Percentiles rank a stretch among this genome's conserved stretches.
phyloP scores from a whole-genome alignment of 1,284 basidiomycete species.

The Cryptococcus sp. region DNA sequence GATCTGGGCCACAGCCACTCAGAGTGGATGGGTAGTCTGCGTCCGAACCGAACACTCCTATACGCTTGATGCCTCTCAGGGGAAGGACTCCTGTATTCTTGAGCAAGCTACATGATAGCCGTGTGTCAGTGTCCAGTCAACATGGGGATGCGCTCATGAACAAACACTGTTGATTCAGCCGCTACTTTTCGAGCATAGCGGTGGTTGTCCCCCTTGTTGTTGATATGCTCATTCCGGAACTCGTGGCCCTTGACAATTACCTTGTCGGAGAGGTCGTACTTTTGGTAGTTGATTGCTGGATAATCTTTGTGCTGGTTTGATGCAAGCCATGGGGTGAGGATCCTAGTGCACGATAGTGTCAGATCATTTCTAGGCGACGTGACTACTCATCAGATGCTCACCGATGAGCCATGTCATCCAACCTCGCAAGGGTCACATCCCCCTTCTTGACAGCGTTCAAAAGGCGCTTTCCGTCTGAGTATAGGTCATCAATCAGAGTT shows the following conservation, averaged over 20 bases:
- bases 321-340: constrained; percentile 62
- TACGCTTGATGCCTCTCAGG: constrained; percentile 26
- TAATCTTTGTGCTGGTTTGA: constrained; percentile 59
- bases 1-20: constrained; percentile 40
- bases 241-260: constrained; percentile 24
- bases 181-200: constrained; percentile 38
- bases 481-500: constrained; percentile 5
- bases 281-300: constrained; percentile 53
- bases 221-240: constrained; percentile 36
- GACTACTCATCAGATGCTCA: constrained; percentile 2
- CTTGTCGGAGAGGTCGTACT: constrained; percentile 42
- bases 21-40: constrained; percentile 41
- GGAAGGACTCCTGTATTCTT: constrained; percentile 40
- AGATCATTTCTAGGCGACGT: background rate
- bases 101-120: constrained; percentile 27
- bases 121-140: no score
- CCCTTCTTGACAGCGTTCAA: constrained; percentile 65
- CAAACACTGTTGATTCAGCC: constrained; percentile 43
- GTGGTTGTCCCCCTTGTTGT: constrained; percentile 30
- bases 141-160: no score
- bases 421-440: constrained; percentile 61
- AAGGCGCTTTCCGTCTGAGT: constrained; percentile 52
- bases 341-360: constrained; percentile 27
- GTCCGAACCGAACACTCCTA: constrained; percentile 45
- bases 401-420: constrained; percentile 51